Conservation (phyloP, 228 moss, liverwort and hornwort genomes). For the Sphagnum magellanicum region DNA sequence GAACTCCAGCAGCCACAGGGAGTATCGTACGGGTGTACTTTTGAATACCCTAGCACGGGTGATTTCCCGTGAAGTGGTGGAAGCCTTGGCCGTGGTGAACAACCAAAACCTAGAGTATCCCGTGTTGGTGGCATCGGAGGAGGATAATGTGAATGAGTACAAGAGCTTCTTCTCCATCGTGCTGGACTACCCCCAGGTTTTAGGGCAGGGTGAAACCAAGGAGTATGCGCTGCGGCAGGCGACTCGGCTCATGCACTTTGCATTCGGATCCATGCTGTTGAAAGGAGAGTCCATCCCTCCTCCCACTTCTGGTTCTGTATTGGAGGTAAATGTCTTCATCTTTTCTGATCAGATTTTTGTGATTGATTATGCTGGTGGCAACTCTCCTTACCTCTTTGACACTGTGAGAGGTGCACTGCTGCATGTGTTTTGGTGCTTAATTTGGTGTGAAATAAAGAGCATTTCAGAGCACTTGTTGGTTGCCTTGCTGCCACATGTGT, state of each 20-base stretch:
- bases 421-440: neutral
- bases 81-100: constrained; percentile 27
- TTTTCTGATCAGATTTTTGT: neutral
- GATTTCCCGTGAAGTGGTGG: constrained; percentile 19
- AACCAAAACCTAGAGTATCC: constrained; percentile 31
- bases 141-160: constrained; percentile 36
- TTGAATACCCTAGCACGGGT: neutral
- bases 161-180: constrained; percentile 43
- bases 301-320: constrained; percentile 25
- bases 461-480: neutral
- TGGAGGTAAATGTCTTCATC: constrained; percentile 24
- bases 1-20: too few relatives aligned
- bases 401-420: neutral
- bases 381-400: neutral
- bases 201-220: constrained; percentile 49
- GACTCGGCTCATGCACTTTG: constrained; percentile 33
- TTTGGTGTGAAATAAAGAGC: neutral
- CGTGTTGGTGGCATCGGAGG: constrained; percentile 42
- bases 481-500: neutral
- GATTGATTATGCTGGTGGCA: neutral
- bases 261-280: constrained; percentile 38
- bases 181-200: constrained; percentile 36
- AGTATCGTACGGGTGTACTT: neutral
- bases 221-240: constrained; percentile 33
- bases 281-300: constrained; percentile 33